Evolutionary conservation across 352 stramenopile genomes (phyloP), one percentile per base, ranked within the genome.

Genomic region (Phytopythium kandeliae): DNA sequence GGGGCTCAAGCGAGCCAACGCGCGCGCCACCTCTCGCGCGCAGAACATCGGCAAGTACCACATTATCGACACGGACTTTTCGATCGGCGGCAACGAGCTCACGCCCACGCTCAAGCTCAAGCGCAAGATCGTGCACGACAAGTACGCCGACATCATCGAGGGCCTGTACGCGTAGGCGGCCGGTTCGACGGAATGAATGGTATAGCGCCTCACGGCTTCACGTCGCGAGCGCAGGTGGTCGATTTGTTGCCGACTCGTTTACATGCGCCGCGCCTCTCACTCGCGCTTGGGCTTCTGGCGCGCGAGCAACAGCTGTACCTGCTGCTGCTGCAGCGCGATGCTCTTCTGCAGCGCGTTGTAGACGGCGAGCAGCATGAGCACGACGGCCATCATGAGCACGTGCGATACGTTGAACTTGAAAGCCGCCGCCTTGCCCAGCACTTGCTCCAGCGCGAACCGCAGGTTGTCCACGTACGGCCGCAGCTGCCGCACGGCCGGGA

Each of bases 41-140:
- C 80, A 93, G 62, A 87, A 78, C 58, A 61, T 97, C 13, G 77
- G 62, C 60, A 97, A 97, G 72, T 97, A 80, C 62, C 58, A 73
- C 48, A 70, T 97, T 38, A 62, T 97, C 19, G 72, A 91, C 49
- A 76, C 69, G 48, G 90, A 98, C 69, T 98, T 98, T 56, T 94
- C 80, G 34, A 88, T 97, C 36, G 58, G 63, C 42, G 87, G 74
- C 41, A 86, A 90, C 53, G 94, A 98, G 61, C 72, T 98, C n/a
- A 98, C 95, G 45, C 92, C 96, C 33, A 98, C 96, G 58, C 75
- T 98, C 55, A 98, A 98, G 73, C 71, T 98, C 37, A 98, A 98
- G 84, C 89, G 95, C 51, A 86, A 87, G 61, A 44, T 97, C 36
- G 90, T 97, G 48, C 52, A 86, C 28, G 82, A 98, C 50, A 98